Evolutionary conservation across 306 rosid genomes (phyloP), one percentile per base, ranked within the genome.

Genomic region (Vachellia pachyceras): DNA sequence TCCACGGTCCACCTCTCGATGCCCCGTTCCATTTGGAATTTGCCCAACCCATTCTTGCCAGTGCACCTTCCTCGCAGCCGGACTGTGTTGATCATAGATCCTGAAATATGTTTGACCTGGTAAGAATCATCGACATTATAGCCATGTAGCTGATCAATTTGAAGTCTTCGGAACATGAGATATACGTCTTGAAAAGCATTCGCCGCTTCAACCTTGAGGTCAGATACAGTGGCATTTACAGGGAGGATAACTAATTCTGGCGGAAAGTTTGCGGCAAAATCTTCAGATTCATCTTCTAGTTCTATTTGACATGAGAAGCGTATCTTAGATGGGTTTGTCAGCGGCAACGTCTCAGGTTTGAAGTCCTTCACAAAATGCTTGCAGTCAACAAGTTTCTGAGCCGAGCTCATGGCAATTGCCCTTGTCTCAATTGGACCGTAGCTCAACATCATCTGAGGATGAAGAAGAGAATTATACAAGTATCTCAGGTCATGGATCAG

Each of bases 1-100:
- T 95, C 99, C 40, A 95, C 99, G 1, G 97, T 95, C 99, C 99
- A 95, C 83, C 96, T 84, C 88, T 93, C 99, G 7, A 89, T 79
- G 64, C 99, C 99, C 4, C 99, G 88, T 80, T 95, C 99, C 99
- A 93, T 93, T 77, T 89, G 86, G 77, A 85, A 95, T 88, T 90
- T 90, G 76, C 82, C 86, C 82, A 91, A 84, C 6, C 88, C 96
- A 37, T 71, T 87, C 82, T 89, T 95, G 42, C 85, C 93, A 2
- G 63, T 79, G 87, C 92, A 93, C 71, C 88, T 84, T 83, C 99
- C 99, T 76, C 88, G 87, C 23, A 93, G 82, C 33, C 90, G 69
- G 18, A 95, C 86, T 1, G 33, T 55, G 33, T 87, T 86, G 6
- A 70, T 72, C 15, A 91, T 22, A 5, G 55, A 82, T 25, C 94